phyloP scores from a whole-genome alignment of 306 rosid genomes.

The Quercus mongolica region DNA sequence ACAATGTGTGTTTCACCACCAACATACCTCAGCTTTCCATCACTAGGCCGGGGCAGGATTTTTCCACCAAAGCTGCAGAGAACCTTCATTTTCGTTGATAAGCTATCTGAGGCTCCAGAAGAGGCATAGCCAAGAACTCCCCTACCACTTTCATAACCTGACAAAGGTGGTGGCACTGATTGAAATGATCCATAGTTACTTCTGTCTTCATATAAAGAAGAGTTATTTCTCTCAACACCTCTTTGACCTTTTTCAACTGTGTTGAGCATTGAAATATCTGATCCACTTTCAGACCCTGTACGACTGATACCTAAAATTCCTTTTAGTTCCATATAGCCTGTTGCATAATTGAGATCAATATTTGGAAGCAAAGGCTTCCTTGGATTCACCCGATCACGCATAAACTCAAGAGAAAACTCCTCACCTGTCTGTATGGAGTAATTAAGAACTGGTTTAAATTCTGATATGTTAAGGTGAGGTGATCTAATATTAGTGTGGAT shows the following conservation, averaged over 20 bases:
- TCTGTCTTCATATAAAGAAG: slow-evolving; percentile 41
- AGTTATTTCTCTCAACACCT: slow-evolving; percentile 44
- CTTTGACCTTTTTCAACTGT: slow-evolving; percentile 46
- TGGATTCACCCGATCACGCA: slow-evolving; percentile 77
- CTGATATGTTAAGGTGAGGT: slow-evolving; percentile 36
- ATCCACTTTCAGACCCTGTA: slow-evolving; percentile 61
- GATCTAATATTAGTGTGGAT: slow-evolving; percentile 37
- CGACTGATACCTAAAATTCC: slow-evolving; percentile 62
- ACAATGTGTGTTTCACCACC: slow-evolving; percentile 88
- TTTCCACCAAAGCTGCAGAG: slow-evolving; percentile 89
- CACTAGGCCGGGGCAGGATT: slow-evolving; percentile 81
- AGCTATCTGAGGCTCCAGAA: slow-evolving; percentile 53
- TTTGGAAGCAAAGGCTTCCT: slow-evolving; percentile 55
- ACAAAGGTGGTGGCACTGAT: slow-evolving; percentile 44
- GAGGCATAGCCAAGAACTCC: slow-evolving; percentile 47
- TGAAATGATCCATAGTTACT: slow-evolving; percentile 47
- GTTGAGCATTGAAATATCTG: slow-evolving; percentile 58
- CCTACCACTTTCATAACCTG: slow-evolving; percentile 46
- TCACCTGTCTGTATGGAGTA: slow-evolving; percentile 86
- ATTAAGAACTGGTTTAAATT: slow-evolving; percentile 68
- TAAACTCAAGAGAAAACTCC: slow-evolving; percentile 79
- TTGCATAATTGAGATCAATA: slow-evolving; percentile 46
- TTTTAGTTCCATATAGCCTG: slow-evolving; percentile 58
- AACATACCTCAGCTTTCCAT: slow-evolving; percentile 80
- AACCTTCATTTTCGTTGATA: slow-evolving; percentile 54